phyloP scores from a whole-genome alignment of 768 basidiomycete species.

The Suillus weaverae region DNA sequence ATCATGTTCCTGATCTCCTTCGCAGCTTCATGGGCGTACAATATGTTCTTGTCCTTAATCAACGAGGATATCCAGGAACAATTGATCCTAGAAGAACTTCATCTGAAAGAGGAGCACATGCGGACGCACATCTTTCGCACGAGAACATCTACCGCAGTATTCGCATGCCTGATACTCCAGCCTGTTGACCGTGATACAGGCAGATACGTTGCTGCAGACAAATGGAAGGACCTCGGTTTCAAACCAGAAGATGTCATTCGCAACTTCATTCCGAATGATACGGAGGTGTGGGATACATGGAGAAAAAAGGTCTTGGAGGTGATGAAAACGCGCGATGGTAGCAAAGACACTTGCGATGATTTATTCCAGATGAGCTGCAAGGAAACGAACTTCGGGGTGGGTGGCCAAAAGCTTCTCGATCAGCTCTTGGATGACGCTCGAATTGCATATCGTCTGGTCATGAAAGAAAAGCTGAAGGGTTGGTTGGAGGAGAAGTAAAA shows the following conservation, averaged over 20 bases:
- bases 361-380: not conserved
- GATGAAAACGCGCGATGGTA: not conserved
- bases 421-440: not conserved
- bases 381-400: too few species aligned
- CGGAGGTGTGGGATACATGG: conserved; percentile 7
- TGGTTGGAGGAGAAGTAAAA: not conserved
- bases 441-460: not conserved
- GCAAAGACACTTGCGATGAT: not conserved
- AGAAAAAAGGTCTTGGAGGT: not conserved
- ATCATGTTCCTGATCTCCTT: conserved; percentile 33
- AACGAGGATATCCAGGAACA: conserved; percentile 19
- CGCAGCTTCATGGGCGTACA: conserved; percentile 33
- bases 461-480: not conserved
- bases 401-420: not conserved
- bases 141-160: conserved; percentile 7
- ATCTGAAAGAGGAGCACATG: not conserved
- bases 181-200: conserved; percentile 12
- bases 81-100: conserved; percentile 13
- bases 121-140: conserved; percentile 4
- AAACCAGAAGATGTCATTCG: conserved; percentile 1
- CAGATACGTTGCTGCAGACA: too few species aligned
- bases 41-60: conserved; percentile 30
- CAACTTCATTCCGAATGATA: conserved; percentile 9
- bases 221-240: not conserved
- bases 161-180: conserved; percentile 5